Evolutionary conservation across 495 filamentous ascomycete genomes (phyloP), one percentile per base, ranked within the genome.

Genomic region (Penicillium macrosclerotiorum): DNA sequence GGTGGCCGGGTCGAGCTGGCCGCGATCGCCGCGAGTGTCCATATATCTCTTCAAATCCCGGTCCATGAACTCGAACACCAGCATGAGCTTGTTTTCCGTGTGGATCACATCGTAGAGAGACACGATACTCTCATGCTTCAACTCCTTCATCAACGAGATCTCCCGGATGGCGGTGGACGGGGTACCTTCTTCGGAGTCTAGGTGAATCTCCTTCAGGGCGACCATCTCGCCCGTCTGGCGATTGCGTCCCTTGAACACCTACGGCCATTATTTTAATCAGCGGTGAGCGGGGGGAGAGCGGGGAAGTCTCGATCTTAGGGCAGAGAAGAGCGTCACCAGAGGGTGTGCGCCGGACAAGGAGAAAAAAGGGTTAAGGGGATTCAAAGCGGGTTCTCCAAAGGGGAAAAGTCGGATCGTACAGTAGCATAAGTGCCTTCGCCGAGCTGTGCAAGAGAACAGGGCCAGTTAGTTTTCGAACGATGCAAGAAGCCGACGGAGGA

Each of bases 31-130:
- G 20, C 87, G 80, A 13, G 83, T 84, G 57, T 99, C 93, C 93
- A 99, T 99, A 70, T 96, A 97, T 64, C 92, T 93, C 77, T 99
- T 99, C n/a, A 99, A 74, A 59, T 99, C 93, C 55, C 90, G 84
- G 67, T 99, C 93, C 84, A 99, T 95, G 65, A 85, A 96, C 67
- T 99, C 93, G 54, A 96, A 95, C 11, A 99, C 93, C 27, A 99
- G 86, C 90, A 97, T 97, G 32, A 99, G 81, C 65, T 99, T 99
- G 73, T 97, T 96, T 69, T 99, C 93, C 43, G 93, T 97, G 64
- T 99, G 93, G 56, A 99, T 96, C 24, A 99, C 95, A 72, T 99
- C 94, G 74, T 97, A 86, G 1, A 99, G 84, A 37, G 88, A 91
- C 44, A 99, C 92, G 47, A 97, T 96, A 63, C 95, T 95, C 57